Evolutionary conservation across 306 rosid species (phyloP), one percentile per base, ranked within the genome.

Genomic region (Lathyrus aphaca): DNA sequence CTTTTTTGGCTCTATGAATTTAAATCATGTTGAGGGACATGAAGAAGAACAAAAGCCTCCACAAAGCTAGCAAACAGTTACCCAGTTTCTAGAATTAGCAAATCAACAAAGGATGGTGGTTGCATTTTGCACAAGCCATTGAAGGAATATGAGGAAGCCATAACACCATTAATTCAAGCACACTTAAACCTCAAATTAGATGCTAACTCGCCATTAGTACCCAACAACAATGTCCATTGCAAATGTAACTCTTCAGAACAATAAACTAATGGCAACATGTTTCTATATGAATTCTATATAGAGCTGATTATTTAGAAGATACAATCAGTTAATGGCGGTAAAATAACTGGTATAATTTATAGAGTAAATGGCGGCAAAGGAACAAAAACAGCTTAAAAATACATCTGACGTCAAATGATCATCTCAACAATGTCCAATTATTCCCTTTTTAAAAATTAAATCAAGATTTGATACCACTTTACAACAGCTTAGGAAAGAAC

Each of bases 401-500:
- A 40, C 59, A 48, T 29, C 19, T 11, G 6, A 42, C 9, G 1
- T 19, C 38, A 60, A 43, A 66, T 49, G 49, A 53, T 58, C 42
- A 18, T 59, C 73, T 59, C 79, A 43, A 12, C 14, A 56, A 46
- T 40, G 6, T 44, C 37, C 17, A 62, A 37, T 39, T 5, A 53
- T 23, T 81, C 72, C 16, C 50, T 44, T 40, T 69, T n/a, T 42
- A 38, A 68, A 49, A 23, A 3, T 40, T 64, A 73, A 73, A 38
- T 15, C 49, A 40, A 0, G 12, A 5, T 16, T 63, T 23, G 30
- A 25, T 10, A 39, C n/a, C 70, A 11, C 60, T 64, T 35, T 50
- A 45, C 18, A 45, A 64, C 37, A 45, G 29, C 48, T 82, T 40
- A 89, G n/a, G 89, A 81, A 62, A 87, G 91, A 78, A 62, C 71